A percentile compares a stretch with the other conserved stretches of the same genome.
These are phyloP conservation scores for Malassezia restricta DNA, from an alignment of 1,284 basidiomycete species.

Conservation along the genomic window DNA sequence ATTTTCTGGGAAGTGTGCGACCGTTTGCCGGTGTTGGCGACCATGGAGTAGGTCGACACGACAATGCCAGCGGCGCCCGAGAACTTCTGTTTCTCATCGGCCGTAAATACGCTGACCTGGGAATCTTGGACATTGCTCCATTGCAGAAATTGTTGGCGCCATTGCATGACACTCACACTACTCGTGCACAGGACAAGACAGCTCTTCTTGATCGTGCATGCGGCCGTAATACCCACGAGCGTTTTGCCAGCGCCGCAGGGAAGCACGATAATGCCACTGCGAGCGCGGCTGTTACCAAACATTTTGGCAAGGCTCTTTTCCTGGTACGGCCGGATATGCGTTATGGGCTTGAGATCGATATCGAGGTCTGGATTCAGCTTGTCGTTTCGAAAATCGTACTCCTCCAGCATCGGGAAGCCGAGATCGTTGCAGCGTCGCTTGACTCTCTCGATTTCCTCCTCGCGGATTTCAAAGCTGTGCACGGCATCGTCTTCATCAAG, in stretches of 20 bases:
- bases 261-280: slow-evolving; percentile 90
- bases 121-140: slow-evolving; percentile 46
- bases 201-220: slow-evolving; percentile 98
- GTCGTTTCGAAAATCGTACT: slow-evolving; percentile 46
- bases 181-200: slow-evolving; percentile 79
- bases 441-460: slow-evolving; percentile 42
- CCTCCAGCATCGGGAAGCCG: slow-evolving; percentile 44
- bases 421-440: slow-evolving; percentile 45
- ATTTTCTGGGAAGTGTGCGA: slow-evolving; percentile 46
- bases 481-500: slow-evolving; percentile 44
- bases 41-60: slow-evolving; percentile 46
- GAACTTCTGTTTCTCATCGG: slow-evolving; percentile 45
- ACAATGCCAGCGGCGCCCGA: slow-evolving; percentile 43
- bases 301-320: slow-evolving; percentile 45
- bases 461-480: slow-evolving; percentile 43
- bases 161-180: slow-evolving; percentile 45
- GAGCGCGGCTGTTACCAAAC: slow-evolving; percentile 45
- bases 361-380: slow-evolving; percentile 42
- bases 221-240: slow-evolving; percentile 94
- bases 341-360: slow-evolving; percentile 44
- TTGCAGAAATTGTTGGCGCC: slow-evolving; percentile 43
- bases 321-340: slow-evolving; percentile 45
- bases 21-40: slow-evolving; percentile 45
- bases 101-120: slow-evolving; percentile 44
- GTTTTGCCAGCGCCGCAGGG: slow-evolving; percentile 99